Percentiles rank a stretch among this genome's conserved stretches.
Evolutionary conservation across 2,329 filamentous ascomycete genomes (phyloP).

Genomic region (Trichophyton equinum): DNA sequence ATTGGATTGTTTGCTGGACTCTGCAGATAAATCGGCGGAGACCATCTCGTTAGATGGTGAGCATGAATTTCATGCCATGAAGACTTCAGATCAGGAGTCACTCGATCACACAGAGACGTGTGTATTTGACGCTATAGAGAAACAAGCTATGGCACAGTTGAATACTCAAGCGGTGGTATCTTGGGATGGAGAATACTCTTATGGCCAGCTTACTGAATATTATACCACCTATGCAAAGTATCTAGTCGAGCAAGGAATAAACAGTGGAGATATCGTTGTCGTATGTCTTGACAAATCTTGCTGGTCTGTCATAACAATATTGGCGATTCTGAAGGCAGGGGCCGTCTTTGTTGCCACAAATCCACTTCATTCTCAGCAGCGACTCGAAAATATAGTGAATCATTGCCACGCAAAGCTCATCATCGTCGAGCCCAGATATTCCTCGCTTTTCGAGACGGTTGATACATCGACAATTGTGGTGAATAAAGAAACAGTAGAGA

Average conservation of each 20-base stretch:
- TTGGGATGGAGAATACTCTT: conserved; percentile 22
- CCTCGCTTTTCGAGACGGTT: not conserved
- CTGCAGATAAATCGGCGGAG: not conserved
- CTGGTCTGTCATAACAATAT: conserved; percentile 6
- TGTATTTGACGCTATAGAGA: conserved; percentile 1
- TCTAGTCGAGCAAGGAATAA: conserved; percentile 1
- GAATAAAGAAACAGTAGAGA: not conserved
- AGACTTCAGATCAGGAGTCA: not conserved
- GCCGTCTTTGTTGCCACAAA: conserved; percentile 5
- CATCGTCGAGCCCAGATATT: not conserved
- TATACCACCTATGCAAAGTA: conserved; percentile 17
- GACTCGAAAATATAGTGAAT: conserved; percentile 1
- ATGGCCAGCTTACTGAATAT: conserved; percentile 19
- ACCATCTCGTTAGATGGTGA: conserved; percentile 4
- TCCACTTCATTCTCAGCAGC: conserved; percentile 8
- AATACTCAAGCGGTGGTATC: conserved; percentile 16
- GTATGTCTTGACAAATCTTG: conserved; percentile 8
- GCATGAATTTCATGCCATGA: not conserved
- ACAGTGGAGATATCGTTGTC: conserved; percentile 2
- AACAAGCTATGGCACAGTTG: conserved; percentile 3
- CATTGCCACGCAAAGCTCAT: not conserved
- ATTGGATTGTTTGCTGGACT: conserved; percentile 5
- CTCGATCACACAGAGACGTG: not conserved
- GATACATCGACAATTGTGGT: not conserved
- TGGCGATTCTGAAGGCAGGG: conserved; percentile 7